Percentiles rank a stretch among this genome's conserved stretches.
Evolutionary conservation across 805 yeast species (phyloP).

Genomic region (Candida michaelii): DNA sequence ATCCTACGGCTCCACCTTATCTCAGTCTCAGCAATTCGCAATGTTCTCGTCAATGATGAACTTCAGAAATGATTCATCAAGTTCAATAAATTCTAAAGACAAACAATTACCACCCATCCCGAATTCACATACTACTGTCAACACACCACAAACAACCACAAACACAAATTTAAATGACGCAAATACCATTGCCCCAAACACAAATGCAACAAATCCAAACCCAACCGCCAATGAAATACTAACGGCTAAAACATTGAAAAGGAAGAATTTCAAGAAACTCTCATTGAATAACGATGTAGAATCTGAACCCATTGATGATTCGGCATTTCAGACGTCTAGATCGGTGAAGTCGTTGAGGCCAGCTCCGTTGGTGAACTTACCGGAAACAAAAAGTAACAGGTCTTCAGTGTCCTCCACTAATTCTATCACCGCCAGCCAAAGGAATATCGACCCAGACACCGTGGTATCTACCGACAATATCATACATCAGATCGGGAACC

Average conservation of each 20-base stretch:
- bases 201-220: not conserved
- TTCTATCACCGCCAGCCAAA: constrained; percentile 18
- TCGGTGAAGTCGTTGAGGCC: constrained; percentile 24
- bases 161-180: not conserved
- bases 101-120: constrained; percentile 44
- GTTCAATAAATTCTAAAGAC: constrained; percentile 19
- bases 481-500: constrained; percentile 26
- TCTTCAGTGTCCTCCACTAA: constrained; percentile 9
- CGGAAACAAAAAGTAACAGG: constrained; percentile 9
- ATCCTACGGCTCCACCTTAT: too few relatives aligned
- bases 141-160: too few relatives aligned
- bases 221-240: constrained; percentile 20
- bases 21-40: constrained; percentile 1
- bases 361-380: constrained; percentile 25
- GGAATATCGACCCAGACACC: constrained; percentile 26
- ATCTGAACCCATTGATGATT: not conserved
- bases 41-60: constrained; percentile 9
- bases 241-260: constrained; percentile 34
- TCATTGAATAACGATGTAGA: constrained; percentile 19
- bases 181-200: not conserved
- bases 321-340: constrained; percentile 9
- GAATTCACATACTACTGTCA: too few relatives aligned
- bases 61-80: constrained; percentile 9
- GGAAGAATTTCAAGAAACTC: constrained; percentile 42
- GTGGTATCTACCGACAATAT: constrained; percentile 22